Conservation (phyloP, 192 early-diverging fungal species). For the Lunasporangiospora selenospora region DNA sequence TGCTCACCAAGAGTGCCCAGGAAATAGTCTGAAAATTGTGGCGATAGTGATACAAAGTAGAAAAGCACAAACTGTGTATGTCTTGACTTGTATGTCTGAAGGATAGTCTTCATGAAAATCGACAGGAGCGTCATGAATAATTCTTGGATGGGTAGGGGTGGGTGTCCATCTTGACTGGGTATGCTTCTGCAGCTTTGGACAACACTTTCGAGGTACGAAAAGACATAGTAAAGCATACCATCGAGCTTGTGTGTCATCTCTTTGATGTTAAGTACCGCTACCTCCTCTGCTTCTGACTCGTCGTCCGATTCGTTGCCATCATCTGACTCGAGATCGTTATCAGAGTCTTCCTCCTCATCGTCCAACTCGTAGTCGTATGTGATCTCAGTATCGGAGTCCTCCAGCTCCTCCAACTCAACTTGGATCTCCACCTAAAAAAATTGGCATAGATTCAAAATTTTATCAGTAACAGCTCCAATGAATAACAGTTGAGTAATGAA, state of each 20-base stretch:
- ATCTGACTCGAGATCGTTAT: constrained; percentile 55
- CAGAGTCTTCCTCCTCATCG: constrained; percentile 49
- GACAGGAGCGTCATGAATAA: constrained; percentile 74
- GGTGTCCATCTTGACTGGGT: constrained; percentile 18
- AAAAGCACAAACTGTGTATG: constrained; percentile 95
- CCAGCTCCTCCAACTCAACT: constrained; percentile 85
- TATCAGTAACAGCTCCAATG: constrained; percentile 4
- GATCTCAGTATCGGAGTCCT: constrained; percentile 62
- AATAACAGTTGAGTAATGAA: neutral
- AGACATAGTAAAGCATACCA: constrained; percentile 70
- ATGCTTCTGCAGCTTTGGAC: constrained; percentile 33
- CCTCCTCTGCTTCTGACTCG: constrained; percentile 50
- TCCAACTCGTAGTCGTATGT: constrained; percentile 37
- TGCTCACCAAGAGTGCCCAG: constrained; percentile 75
- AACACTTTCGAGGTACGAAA: constrained; percentile 62
- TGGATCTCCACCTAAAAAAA: constrained; percentile 82
- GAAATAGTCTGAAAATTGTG: constrained; percentile 75
- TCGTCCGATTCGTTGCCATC: constrained; percentile 41
- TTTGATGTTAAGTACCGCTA: constrained; percentile 53
- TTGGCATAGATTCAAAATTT: neutral
- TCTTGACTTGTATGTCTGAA: constrained; percentile 88
- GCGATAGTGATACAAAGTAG: constrained; percentile 67
- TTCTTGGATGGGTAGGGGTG: constrained; percentile 42
- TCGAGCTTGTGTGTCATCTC: constrained; percentile 76
- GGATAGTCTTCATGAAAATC: constrained; percentile 79